Evolutionary conservation across 176 grass and related monocot species (phyloP).

Genomic region (Eragrostis curvula): DNA sequence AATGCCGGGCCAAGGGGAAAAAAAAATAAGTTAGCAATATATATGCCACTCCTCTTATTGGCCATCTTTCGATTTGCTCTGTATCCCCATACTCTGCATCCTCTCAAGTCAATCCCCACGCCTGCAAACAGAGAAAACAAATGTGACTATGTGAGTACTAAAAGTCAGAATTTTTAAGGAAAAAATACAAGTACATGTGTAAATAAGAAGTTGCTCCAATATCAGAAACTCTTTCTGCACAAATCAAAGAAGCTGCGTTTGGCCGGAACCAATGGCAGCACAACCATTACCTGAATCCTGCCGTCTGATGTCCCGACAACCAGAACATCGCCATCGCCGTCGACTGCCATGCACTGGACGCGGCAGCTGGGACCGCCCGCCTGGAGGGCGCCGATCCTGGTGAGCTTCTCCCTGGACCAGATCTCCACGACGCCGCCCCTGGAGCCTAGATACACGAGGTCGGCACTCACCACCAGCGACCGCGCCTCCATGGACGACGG

Average conservation of each 20-base stretch:
- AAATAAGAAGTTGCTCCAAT: no score
- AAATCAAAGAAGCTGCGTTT: background rate
- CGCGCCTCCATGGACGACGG: slow-evolving; percentile 55
- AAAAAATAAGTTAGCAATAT: no score
- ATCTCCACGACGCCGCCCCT: slow-evolving; percentile 64
- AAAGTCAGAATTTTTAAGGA: no score
- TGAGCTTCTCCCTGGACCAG: slow-evolving; percentile 76
- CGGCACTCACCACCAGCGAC: slow-evolving; percentile 53
- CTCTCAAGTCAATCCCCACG: slow-evolving; percentile 59
- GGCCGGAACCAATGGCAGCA: background rate
- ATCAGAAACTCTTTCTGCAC: no score
- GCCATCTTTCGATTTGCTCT: background rate
- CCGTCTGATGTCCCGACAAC: slow-evolving; percentile 68
- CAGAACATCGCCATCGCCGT: slow-evolving; percentile 63
- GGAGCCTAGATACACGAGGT: slow-evolving; percentile 63
- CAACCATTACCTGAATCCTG: slow-evolving; percentile 50
- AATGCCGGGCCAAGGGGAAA: no score
- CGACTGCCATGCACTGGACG: slow-evolving; percentile 75
- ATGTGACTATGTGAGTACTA: no score
- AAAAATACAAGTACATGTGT: background rate
- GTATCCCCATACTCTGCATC: background rate
- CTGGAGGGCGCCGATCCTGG: slow-evolving; percentile 64
- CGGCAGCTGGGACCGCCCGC: slow-evolving; percentile 47
- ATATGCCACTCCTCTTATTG: background rate
- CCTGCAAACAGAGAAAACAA: slow-evolving; percentile 23